Percentiles rank a stretch among this genome's conserved stretches.
These are phyloP conservation scores for Kluyveromyces wickerhamii DNA, from an alignment of 805 yeast genomes.

Conservation along the genomic window DNA sequence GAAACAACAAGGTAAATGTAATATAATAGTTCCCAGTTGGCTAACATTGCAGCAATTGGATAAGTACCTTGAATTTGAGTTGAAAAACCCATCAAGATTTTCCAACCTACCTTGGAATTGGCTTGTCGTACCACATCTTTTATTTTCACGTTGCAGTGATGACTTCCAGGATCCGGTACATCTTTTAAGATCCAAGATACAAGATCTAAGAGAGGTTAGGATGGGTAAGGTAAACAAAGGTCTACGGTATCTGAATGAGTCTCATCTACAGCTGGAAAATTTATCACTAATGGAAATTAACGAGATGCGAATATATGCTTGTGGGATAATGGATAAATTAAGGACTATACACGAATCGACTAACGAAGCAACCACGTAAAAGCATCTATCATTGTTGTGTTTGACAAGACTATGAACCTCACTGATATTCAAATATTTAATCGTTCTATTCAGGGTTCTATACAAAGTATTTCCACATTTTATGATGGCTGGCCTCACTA, in stretches of 20 bases:
- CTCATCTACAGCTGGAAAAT: conserved; percentile 76
- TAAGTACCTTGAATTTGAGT: conserved; percentile 58
- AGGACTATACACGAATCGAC: conserved; percentile 36
- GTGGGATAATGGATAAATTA: conserved; percentile 73
- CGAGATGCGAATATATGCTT: conserved; percentile 76
- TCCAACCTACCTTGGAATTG: conserved; percentile 78
- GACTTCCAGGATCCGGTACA: conserved; percentile 72
- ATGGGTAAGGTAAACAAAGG: conserved; percentile 78
- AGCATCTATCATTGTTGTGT: no score
- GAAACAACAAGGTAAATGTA: conserved; percentile 79
- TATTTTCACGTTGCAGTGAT: conserved; percentile 62
- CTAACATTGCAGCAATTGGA: conserved; percentile 47
- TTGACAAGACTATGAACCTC: no score
- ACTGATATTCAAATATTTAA: no score
- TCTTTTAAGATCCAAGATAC: conserved; percentile 59
- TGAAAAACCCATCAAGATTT: conserved; percentile 48
- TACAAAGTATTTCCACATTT: no score
- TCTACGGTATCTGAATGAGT: conserved; percentile 65
- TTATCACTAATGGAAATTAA: conserved; percentile 79
- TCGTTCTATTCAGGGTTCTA: no score
- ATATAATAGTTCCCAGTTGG: conserved; percentile 84
- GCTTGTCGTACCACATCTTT: conserved; percentile 70
- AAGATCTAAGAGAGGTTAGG: conserved; percentile 79
- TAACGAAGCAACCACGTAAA: no score
- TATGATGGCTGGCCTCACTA: no score